Evolutionary conservation across 306 rosid genomes (phyloP), one percentile per base, ranked within the genome.

Genomic region (Vigna unguiculata): DNA sequence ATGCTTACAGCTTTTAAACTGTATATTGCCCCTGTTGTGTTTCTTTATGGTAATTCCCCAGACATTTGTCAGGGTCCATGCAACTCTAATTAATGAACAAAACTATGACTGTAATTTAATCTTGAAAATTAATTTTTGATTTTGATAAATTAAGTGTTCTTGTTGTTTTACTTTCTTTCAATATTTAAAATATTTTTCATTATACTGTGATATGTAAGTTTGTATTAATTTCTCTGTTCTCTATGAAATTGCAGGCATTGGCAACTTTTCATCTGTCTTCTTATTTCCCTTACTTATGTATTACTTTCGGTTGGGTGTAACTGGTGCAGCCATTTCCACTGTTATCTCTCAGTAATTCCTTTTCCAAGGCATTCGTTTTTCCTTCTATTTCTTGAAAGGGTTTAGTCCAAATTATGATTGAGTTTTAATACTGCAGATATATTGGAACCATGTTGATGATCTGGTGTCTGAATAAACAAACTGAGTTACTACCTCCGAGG

Each of bases 251-350:
- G 85, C 96, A 95, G 97, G 99, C 70, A 86, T 95, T 48, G 97
- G 97, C 62, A 92, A 90, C 85, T 83, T 91, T 58, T 83, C 89
- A 45, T 96, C 97, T 38, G 93, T 88, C 52, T 41, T 91, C 78
- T 88, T 92, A 57, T 88, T 88, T 81, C 99, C 99, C 60, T 68
- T 88, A 66, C 91, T 92, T 58, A 95, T 95, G 83, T 88, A 92
- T 85, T 82, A 76, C 83, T 87, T 90, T 75, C 72, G 76, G 78
- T 78, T 92, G 97, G 97, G 99, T 58, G 89, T 81, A 77, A 87
- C 86, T 74, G 99, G 99, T 52, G 99, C 99, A 22, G 97, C 96
- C 82, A 79, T 92, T 66, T 90, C 99, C 68, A 88, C 96, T 10
- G 97, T 95, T 80, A 61, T 92, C 74, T 95, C 98, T 69, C 99